Conservation (phyloP, 73 alveolate species). For the Paramecium primaurelia region DNA sequence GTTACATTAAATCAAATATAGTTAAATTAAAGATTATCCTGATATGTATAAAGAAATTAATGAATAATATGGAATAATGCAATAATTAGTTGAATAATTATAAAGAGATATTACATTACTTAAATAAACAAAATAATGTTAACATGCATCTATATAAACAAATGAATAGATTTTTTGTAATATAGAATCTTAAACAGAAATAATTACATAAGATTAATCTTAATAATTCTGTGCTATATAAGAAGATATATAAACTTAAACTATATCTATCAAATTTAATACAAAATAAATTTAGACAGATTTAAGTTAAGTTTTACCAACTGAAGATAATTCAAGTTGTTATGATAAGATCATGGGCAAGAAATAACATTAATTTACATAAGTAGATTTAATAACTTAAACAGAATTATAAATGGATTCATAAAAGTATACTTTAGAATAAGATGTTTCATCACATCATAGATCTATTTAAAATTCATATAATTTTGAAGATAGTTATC, state of each 20-base stretch:
- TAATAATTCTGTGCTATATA: background rate
- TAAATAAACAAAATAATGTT: background rate
- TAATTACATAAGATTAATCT: background rate
- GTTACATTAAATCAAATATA: background rate
- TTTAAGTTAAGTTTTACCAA: background rate
- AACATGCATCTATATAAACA: background rate
- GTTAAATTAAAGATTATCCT: background rate
- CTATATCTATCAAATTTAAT: background rate
- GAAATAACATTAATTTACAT: background rate
- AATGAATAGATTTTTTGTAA: background rate
- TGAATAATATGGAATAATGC: background rate
- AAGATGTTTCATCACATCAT: background rate
- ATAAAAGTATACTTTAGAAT: background rate
- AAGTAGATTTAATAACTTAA: background rate
- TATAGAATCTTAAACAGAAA: background rate
- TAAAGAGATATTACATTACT: background rate
- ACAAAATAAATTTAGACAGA: background rate
- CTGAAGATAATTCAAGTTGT: background rate
- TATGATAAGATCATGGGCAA: background rate
- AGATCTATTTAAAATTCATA: background rate
- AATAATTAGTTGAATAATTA: background rate
- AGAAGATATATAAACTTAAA: background rate
- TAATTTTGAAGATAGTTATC: background rate
- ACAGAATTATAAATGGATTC: background rate
- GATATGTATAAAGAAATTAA: background rate